phyloP scores from a whole-genome alignment of 2,329 filamentous ascomycete genomes.

The Rugonectria rugulosa region DNA sequence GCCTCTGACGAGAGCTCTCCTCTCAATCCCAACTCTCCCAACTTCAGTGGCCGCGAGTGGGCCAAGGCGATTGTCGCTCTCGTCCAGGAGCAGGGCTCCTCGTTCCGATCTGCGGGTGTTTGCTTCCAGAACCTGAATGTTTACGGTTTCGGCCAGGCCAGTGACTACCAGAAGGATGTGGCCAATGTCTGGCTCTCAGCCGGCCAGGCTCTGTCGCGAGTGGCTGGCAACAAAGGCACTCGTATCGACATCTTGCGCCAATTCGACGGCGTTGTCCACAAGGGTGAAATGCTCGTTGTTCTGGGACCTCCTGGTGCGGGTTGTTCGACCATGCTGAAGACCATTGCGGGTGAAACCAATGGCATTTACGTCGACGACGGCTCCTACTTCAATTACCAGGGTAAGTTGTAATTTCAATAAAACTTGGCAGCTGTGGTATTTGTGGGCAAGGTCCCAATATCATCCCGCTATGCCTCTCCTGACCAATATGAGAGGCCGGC shows the following conservation, averaged over 20 bases:
- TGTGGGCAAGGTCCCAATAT: not conserved
- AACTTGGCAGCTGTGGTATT: not conserved
- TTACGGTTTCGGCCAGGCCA: slow-evolving; percentile 70
- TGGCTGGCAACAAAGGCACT: slow-evolving; percentile 60
- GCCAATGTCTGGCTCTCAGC: slow-evolving; percentile 66
- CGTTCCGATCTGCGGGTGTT: slow-evolving; percentile 69
- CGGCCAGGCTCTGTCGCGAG: slow-evolving; percentile 51
- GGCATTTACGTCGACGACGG: slow-evolving; percentile 76
- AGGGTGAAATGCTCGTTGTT: slow-evolving; percentile 79
- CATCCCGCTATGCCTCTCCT: too few relatives aligned
- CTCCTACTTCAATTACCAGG: slow-evolving; percentile 85
- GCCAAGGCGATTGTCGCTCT: slow-evolving; percentile 65
- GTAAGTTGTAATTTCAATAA: slow-evolving; percentile 44
- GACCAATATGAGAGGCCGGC: too few relatives aligned
- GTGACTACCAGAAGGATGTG: slow-evolving; percentile 76
- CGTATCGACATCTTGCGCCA: slow-evolving; percentile 73
- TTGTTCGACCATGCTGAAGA: slow-evolving; percentile 87
- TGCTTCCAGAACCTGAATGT: slow-evolving; percentile 73
- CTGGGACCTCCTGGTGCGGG: slow-evolving; percentile 76
- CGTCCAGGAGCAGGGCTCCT: slow-evolving; percentile 58
- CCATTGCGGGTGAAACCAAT: slow-evolving; percentile 82
- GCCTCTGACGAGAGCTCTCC: slow-evolving; percentile 55
- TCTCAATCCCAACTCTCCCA: slow-evolving; percentile 59
- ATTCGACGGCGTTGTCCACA: slow-evolving; percentile 73
- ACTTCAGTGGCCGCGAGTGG: slow-evolving; percentile 66